These are phyloP conservation scores for Melanomma pulvis-pyrius DNA, from an alignment of 495 filamentous ascomycete genomes.

Conservation along the genomic window DNA sequence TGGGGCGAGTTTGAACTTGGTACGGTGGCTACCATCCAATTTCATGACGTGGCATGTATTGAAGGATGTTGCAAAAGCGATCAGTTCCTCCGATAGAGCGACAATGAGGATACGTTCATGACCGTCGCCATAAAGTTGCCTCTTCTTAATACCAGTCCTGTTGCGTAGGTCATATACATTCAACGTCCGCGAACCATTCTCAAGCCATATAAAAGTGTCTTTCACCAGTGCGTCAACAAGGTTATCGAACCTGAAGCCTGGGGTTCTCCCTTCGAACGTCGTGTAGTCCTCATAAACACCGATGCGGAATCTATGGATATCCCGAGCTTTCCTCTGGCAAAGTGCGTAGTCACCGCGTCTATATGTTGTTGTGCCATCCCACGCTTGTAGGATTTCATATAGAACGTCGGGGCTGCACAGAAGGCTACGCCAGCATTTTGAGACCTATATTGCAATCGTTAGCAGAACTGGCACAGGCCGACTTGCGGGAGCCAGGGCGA, in stretches of 20 bases:
- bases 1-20: constrained; percentile 12
- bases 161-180: constrained; percentile 19
- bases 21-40: not conserved
- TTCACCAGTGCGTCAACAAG: not conserved
- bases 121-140: constrained; percentile 4
- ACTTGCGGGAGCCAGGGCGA: not conserved
- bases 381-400: not conserved
- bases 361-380: constrained; percentile 3
- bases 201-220: constrained; percentile 2
- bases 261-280: too few species aligned
- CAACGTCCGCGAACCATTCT: not conserved
- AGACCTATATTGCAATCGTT: constrained; percentile 20
- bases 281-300: too few species aligned
- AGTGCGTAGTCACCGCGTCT: constrained; percentile 6
- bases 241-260: not conserved
- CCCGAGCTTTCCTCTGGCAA: constrained; percentile 5
- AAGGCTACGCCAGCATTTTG: constrained; percentile 18
- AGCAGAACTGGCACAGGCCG: not conserved
- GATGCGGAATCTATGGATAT: constrained; percentile 18
- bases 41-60: constrained; percentile 18
- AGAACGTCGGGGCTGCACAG: constrained; percentile 13
- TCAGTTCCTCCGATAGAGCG: constrained; percentile 15
- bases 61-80: constrained; percentile 13
- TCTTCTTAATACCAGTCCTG: not conserved
- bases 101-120: constrained; percentile 8